Percentiles rank a stretch among this genome's conserved stretches.
Conservation (phyloP, 2,329 filamentous ascomycete genomes). For the Daldinia sp. region DNA sequence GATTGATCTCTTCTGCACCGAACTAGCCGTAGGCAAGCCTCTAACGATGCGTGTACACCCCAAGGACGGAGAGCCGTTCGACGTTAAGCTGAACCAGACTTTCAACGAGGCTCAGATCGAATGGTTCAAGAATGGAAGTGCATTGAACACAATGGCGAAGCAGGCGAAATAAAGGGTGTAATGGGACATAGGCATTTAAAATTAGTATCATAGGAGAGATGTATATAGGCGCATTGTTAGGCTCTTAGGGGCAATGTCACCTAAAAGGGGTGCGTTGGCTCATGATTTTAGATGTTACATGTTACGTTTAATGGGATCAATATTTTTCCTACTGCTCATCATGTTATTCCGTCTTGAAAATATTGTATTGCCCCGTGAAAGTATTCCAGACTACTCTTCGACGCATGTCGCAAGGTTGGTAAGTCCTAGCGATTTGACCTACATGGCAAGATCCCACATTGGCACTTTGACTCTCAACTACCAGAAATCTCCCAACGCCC, state of each 20-base stretch:
- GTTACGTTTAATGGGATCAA: conserved; percentile 38
- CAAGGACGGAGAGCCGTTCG: conserved; percentile 83
- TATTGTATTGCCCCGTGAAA: too few species aligned
- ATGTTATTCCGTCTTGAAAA: too few species aligned
- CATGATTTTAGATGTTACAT: too few species aligned
- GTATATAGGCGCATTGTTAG: conserved; percentile 48
- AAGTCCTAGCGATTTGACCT: too few species aligned
- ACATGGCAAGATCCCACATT: too few species aligned
- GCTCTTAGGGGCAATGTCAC: too few species aligned
- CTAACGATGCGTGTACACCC: conserved; percentile 93
- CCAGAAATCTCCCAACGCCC: too few species aligned
- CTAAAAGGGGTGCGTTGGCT: too few species aligned
- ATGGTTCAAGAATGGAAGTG: conserved; percentile 99
- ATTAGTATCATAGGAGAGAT: conserved; percentile 43
- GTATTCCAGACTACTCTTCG: too few species aligned
- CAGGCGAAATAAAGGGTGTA: conserved; percentile 51
- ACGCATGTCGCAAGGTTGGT: too few species aligned
- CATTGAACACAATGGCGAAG: conserved; percentile 99
- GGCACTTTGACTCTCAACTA: too few species aligned
- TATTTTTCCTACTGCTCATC: conserved; percentile 6
- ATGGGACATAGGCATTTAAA: conserved; percentile 13
- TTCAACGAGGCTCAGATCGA: conserved; percentile 98
- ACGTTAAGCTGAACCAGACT: conserved; percentile 89
- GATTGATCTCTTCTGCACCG: conserved; percentile 87
- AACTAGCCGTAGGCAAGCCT: conserved; percentile 92